A percentile compares a stretch with the other conserved stretches of the same genome.
Conservation (phyloP, 805 yeast species). For the Scheffersomyces amazonensis region DNA sequence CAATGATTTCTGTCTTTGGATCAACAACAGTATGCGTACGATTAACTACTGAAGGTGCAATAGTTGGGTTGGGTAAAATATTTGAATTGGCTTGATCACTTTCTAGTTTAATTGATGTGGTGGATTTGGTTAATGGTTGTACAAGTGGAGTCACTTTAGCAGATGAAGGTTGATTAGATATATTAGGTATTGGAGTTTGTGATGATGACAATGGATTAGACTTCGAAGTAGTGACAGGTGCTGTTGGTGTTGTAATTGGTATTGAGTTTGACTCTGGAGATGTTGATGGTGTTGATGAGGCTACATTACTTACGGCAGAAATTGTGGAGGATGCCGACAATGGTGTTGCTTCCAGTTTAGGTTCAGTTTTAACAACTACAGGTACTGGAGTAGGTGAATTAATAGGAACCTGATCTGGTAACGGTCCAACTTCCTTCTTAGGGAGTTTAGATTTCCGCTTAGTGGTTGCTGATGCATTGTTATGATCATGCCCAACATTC, state of each 20-base stretch:
- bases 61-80: no score
- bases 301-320: background rate
- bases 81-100: background rate
- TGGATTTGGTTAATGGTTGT: background rate
- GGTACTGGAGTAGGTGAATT: background rate
- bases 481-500: conserved; percentile 1
- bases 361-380: background rate
- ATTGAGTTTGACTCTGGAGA: background rate
- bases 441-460: conserved; percentile 2
- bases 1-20: conserved; percentile 14
- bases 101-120: background rate
- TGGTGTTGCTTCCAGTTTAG: background rate
- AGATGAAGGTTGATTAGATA: background rate
- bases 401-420: no score
- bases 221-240: no score
- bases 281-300: background rate
- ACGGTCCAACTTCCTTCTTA: conserved; percentile 3
- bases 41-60: background rate
- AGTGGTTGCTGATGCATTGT: background rate
- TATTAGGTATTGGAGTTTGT: no score
- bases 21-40: background rate
- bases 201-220: no score
- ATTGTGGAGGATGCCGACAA: background rate
- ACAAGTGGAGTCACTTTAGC: background rate
- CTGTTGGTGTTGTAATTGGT: conserved; percentile 1